phyloP scores from a whole-genome alignment of 2,329 filamentous ascomycete species.

The Trichoderma guizhouense region DNA sequence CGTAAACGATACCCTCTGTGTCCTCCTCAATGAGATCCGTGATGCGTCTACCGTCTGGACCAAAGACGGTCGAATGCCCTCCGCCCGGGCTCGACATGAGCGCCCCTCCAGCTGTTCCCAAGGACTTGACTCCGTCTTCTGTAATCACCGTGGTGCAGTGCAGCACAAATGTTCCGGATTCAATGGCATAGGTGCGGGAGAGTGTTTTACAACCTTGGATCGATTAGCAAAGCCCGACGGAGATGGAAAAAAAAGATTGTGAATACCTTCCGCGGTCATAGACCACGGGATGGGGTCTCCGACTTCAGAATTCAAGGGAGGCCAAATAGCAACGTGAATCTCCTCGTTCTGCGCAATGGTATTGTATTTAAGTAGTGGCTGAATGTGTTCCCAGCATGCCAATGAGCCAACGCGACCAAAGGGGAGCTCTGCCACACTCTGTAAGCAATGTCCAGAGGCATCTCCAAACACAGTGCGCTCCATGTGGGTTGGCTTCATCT shows the following conservation, averaged over 20 bases:
- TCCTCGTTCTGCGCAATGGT: neutral
- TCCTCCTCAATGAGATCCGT: neutral
- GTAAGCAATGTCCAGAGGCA: neutral
- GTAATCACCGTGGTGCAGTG: neutral
- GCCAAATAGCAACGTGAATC: neutral
- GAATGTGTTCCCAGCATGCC: neutral
- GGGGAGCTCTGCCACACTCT: neutral
- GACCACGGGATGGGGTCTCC: neutral
- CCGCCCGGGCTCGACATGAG: neutral
- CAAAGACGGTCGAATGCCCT: constrained; percentile 1
- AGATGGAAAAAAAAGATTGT: too few relatives aligned
- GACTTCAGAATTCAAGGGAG: neutral
- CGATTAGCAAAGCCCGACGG: neutral
- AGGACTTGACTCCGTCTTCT: neutral
- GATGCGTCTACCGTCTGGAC: neutral
- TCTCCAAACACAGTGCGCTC: constrained; percentile 10
- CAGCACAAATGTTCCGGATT: constrained; percentile 3
- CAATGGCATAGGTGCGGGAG: constrained; percentile 11
- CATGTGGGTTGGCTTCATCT: constrained; percentile 13
- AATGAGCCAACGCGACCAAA: constrained; percentile 4
- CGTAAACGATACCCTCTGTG: neutral
- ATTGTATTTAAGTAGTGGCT: constrained; percentile 6
- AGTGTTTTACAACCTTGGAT: neutral
- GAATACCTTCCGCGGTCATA: constrained; percentile 10
- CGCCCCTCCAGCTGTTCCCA: neutral